These are phyloP conservation scores for Piper longum DNA, from an alignment of 164 flowering plant species.

Conservation along the genomic window DNA sequence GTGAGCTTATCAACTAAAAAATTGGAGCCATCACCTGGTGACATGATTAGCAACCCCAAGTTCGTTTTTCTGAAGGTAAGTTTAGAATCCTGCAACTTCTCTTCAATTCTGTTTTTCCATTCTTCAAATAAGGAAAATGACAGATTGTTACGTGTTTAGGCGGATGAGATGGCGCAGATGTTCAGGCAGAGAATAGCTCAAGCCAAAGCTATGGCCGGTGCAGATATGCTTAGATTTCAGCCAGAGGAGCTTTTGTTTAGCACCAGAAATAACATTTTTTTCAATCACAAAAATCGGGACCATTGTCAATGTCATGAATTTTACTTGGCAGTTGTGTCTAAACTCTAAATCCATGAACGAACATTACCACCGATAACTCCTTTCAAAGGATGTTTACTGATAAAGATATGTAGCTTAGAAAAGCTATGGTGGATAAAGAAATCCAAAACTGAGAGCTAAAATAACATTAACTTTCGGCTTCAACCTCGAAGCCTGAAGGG, in stretches of 20 bases:
- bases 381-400: too few relatives aligned
- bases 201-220: slow-evolving; percentile 99
- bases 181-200: slow-evolving; percentile 98
- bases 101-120: too few relatives aligned
- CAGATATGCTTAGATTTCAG: slow-evolving; percentile 94
- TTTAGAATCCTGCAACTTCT: neutral
- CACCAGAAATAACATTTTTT: neutral
- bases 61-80: slow-evolving; percentile 95
- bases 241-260: slow-evolving; percentile 51
- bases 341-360: too few relatives aligned
- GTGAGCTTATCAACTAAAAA: slow-evolving; percentile 97
- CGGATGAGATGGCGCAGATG: slow-evolving; percentile 99
- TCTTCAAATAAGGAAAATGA: neutral
- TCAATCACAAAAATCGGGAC: too few relatives aligned
- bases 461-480: too few relatives aligned
- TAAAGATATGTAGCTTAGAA: too few relatives aligned
- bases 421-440: too few relatives aligned
- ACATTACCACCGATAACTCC: too few relatives aligned
- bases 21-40: slow-evolving; percentile 97
- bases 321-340: too few relatives aligned
- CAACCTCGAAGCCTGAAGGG: neutral
- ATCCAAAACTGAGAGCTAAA: too few relatives aligned
- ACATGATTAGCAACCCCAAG: slow-evolving; percentile 94
- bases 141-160: slow-evolving; percentile 21
- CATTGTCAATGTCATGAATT: too few relatives aligned